These are phyloP conservation scores for Malania oleifera DNA, from an alignment of 164 flowering plant species.

Conservation along the genomic window DNA sequence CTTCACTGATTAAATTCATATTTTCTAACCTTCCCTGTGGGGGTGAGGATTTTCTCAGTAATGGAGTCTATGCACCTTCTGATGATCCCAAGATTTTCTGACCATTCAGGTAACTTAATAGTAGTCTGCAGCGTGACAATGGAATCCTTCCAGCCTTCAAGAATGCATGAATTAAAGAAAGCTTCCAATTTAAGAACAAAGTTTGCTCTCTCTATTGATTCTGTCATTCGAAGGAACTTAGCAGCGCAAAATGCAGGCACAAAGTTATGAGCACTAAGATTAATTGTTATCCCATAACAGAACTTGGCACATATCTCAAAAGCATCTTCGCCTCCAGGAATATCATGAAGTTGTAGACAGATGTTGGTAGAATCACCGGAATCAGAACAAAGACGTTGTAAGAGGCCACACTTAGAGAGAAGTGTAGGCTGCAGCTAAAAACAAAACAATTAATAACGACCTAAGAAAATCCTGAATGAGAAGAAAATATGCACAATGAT, in stretches of 20 bases:
- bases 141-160: slow-evolving; percentile 92
- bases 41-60: slow-evolving; percentile 64
- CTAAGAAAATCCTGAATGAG: background rate
- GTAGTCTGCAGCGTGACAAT: slow-evolving; percentile 54
- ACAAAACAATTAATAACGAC: slow-evolving; percentile 7
- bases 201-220: slow-evolving; percentile 64
- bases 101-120: slow-evolving; percentile 48
- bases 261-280: slow-evolving; percentile 67
- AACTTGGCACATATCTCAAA: slow-evolving; percentile 90
- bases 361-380: slow-evolving; percentile 25
- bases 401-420: slow-evolving; percentile 73
- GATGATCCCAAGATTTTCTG: slow-evolving; percentile 68
- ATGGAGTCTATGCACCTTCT: slow-evolving; percentile 71
- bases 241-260: slow-evolving; percentile 76
- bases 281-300: slow-evolving; percentile 79
- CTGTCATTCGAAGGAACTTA: slow-evolving; percentile 78
- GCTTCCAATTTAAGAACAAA: slow-evolving; percentile 62
- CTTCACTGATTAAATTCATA: background rate
- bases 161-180: slow-evolving; percentile 76
- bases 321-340: slow-evolving; percentile 88
- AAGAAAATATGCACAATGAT: background rate
- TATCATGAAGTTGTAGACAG: slow-evolving; percentile 53
- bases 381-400: slow-evolving; percentile 51
- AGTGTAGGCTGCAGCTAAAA: slow-evolving; percentile 54
- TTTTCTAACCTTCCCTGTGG: slow-evolving; percentile 53